phyloP scores from a whole-genome alignment of 164 flowering plant species.

The Piper longum region DNA sequence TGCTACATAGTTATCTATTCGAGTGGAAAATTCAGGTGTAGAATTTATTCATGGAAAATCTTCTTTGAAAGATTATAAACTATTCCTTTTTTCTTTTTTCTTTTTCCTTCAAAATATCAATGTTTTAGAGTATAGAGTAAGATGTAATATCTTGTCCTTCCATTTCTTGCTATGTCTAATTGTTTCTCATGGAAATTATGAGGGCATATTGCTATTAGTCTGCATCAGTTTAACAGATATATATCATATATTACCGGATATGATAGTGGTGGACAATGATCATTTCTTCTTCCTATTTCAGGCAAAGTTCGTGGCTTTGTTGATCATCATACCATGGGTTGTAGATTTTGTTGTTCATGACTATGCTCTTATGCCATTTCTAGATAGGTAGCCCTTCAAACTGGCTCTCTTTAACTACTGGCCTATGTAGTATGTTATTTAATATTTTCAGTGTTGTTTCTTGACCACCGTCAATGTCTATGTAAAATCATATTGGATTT shows the following conservation, averaged over 20 bases:
- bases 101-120: no score
- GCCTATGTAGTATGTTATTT: no score
- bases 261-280: not conserved
- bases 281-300: slow-evolving; percentile 22
- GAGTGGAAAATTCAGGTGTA: not conserved
- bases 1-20: no score
- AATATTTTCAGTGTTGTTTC: no score
- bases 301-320: slow-evolving; percentile 81
- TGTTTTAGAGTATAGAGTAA: no score
- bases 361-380: slow-evolving; percentile 91
- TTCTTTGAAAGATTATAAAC: not conserved
- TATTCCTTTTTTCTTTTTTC: not conserved
- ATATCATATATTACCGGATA: not conserved
- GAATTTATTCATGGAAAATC: not conserved
- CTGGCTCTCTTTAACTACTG: no score
- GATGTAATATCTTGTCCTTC: no score
- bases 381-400: slow-evolving; percentile 52
- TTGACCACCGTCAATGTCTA: no score
- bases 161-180: no score
- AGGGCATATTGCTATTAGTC: not conserved
- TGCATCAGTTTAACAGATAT: not conserved
- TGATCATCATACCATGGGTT: slow-evolving; percentile 68
- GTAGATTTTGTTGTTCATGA: slow-evolving; percentile 90
- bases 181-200: not conserved
- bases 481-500: no score